Evolutionary conservation across 257 asterid genomes (phyloP), one percentile per base, ranked within the genome.

Genomic region (Petrea volubilis): DNA sequence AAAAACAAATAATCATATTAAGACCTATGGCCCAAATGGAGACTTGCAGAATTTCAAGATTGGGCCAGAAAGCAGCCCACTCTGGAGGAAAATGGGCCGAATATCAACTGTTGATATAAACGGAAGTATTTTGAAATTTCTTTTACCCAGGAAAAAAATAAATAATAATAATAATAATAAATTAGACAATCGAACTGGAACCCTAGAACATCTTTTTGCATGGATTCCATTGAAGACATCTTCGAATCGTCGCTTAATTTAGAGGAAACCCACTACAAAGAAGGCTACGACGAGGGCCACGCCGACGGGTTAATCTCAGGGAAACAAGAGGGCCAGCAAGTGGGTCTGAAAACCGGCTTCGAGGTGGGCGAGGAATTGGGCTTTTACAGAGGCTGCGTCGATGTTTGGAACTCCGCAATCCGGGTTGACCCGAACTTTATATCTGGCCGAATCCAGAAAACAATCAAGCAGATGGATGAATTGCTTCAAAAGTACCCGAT

Each of bases 341-440:
- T 89, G 59, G 88, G 95, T 61, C 76, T 87, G 10, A 83, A 80
- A 72, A 77, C 70, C 41, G 92, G 96, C 52, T 92, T 86, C 41
- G 79, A 86, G 78, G 70, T 73, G 17, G 96, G 97, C 44, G 83
- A 83, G 46, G 90, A 88, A 70, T 64, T 86, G 74, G 97, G 96
- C 21, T 83, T 87, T 24, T 85, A 83, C 76, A 83, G 90, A 62
- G 88, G 94, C 29, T 79, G 88, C 60, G 51, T 86, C 69, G 87
- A 76, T 20, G 52, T 79, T 0, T 85, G 94, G 92, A 83, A 17
- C 77, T 85, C 91, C 5, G 84, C 85, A 14, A 64, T 85, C 23
- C 83, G 68, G 68, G 75, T 77, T 20, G 87, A 90, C 40, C 86
- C 84, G 51, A 51, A 60, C 57, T 85, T 72, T 64, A 33, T 84